These are phyloP conservation scores for Amauroascus verrucosus DNA, from an alignment of 2,329 filamentous ascomycete genomes.

Conservation along the genomic window DNA sequence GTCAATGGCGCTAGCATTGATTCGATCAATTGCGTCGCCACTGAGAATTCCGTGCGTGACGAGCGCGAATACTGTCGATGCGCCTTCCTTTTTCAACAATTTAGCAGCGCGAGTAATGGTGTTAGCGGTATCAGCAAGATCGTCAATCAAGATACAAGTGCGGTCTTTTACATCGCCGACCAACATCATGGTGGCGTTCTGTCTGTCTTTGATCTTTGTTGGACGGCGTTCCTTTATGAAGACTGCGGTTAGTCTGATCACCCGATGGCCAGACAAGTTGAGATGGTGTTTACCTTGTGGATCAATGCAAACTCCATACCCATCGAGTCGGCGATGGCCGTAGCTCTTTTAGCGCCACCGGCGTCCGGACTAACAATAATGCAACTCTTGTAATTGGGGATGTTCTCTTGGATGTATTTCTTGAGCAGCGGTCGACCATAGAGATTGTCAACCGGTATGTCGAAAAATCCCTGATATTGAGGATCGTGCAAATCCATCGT, in stretches of 20 bases:
- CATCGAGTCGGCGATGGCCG: conserved; percentile 83
- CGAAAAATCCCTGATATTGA: conserved; percentile 97
- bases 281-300: conserved; percentile 62
- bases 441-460: conserved; percentile 95
- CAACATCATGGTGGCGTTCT: conserved; percentile 79
- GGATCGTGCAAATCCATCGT: conserved; percentile 96
- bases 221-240: conserved; percentile 65
- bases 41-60: conserved; percentile 92
- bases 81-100: conserved; percentile 85
- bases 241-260: conserved; percentile 21
- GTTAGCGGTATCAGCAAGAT: conserved; percentile 90
- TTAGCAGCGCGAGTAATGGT: conserved; percentile 95
- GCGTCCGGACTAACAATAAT: conserved; percentile 95
- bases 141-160: conserved; percentile 83
- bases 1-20: conserved; percentile 87
- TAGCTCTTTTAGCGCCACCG: conserved; percentile 90
- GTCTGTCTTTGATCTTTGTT: conserved; percentile 74
- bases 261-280: conserved; percentile 1
- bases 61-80: conserved; percentile 80
- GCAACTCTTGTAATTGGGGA: conserved; percentile 71
- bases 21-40: conserved; percentile 84
- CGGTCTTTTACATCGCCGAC: conserved; percentile 75
- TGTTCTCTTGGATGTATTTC: conserved; percentile 64
- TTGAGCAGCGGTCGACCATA: conserved; percentile 55
- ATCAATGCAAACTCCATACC: conserved; percentile 95